Evolutionary conservation across 768 basidiomycete species (phyloP), one percentile per base, ranked within the genome.

Genomic region (Pisolithus orientalis): DNA sequence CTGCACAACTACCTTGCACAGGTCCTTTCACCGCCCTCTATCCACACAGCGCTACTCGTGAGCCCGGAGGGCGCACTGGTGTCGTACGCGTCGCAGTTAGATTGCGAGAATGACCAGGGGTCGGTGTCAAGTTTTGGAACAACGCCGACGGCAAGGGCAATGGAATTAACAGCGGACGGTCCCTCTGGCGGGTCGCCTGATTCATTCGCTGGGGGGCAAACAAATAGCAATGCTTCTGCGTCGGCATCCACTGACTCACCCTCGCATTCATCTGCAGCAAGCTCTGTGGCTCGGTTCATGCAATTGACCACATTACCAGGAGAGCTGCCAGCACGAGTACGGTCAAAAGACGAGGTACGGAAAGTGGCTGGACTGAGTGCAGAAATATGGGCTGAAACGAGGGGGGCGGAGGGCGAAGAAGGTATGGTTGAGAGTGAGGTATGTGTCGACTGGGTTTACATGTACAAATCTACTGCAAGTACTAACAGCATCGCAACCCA

Each of bases 351-450:
- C 59, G 82, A 86, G 49, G 76, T 90, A 44, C 79, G 85, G 49
- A 79, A 90, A 40, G 71, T 85, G 27, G 85, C 84, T 7, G 88
- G 88, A 14, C 68, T 91, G 29, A 80, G 81, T 39, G 80, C 80
- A 9, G 87, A 90, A 65, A 74, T 88, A 32, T 91, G 89, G 88
- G 80, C 80, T 47, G 88, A 90, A 67, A 86, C 83, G 27, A 75
- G 73, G 54, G 82, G 79, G 24, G 75, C 32, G 43, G 48, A 27
- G 17, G 40, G 24, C 8, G 56, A 40, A 5, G 61, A 61, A 17
- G 86, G 85, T 16, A 85, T 85, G 82, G 84, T 83, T 3, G 87
- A 90, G 54, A 83, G 84, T 64, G 87, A 90, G 78, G 88, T 88
- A 58, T 59, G 74, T 65, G 24, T 7, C 10, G 21, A 13, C 17